Percentiles rank a stretch among this genome's conserved stretches.
Conservation (phyloP, 768 basidiomycete genomes). For the Rickenella mellea region DNA sequence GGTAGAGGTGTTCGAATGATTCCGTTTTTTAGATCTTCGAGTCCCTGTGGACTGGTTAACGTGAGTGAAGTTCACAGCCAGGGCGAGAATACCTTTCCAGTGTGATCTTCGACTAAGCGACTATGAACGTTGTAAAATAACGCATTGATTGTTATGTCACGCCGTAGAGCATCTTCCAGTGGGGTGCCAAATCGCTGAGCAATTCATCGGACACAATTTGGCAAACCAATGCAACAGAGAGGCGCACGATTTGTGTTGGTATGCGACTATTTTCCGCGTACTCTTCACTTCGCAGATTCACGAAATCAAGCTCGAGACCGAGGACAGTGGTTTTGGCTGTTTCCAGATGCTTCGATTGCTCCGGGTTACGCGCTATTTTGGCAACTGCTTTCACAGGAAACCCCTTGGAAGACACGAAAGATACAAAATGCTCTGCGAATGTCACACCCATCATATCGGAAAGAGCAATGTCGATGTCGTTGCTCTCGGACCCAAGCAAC, state of each 20-base stretch:
- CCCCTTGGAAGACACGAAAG: slow-evolving; percentile 47
- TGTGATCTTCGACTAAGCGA: slow-evolving; percentile 77
- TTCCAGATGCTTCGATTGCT: slow-evolving; percentile 96
- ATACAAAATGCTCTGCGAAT: slow-evolving; percentile 74
- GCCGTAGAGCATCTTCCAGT: slow-evolving; percentile 76
- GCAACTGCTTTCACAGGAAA: slow-evolving; percentile 52
- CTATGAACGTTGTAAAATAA: slow-evolving; percentile 95
- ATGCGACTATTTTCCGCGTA: slow-evolving; percentile 86
- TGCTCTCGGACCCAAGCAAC: slow-evolving; percentile 74
- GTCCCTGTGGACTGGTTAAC: slow-evolving; percentile 40
- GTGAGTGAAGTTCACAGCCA: slow-evolving; percentile 1
- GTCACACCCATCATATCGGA: slow-evolving; percentile 81
- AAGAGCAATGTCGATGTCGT: slow-evolving; percentile 92
- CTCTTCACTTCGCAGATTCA: slow-evolving; percentile 87
- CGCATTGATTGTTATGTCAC: slow-evolving; percentile 93
- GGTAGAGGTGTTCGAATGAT: slow-evolving; percentile 83
- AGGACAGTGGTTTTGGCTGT: slow-evolving; percentile 80
- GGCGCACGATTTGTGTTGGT: slow-evolving; percentile 72
- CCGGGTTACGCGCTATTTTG: slow-evolving; percentile 88
- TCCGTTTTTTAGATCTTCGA: slow-evolving; percentile 72
- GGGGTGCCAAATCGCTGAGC: slow-evolving; percentile 85
- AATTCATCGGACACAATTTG: background rate
- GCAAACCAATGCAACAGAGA: background rate
- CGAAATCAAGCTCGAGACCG: slow-evolving; percentile 82
- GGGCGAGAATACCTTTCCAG: slow-evolving; percentile 46